Conservation (phyloP, 2,329 filamentous ascomycete genomes). For the Fusarium agapanthi region DNA sequence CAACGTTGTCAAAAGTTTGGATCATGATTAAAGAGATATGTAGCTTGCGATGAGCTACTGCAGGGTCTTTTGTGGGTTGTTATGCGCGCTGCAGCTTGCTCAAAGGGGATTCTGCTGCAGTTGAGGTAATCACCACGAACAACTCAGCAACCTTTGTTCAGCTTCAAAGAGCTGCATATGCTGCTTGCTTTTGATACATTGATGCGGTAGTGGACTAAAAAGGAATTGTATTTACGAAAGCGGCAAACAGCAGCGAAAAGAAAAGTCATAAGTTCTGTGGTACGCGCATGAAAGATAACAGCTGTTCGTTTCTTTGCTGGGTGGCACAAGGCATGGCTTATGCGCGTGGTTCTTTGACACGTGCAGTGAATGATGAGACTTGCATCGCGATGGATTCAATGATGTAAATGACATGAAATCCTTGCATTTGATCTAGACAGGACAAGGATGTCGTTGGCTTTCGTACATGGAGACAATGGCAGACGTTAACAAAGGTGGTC, state of each 20-base stretch:
- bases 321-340: neutral
- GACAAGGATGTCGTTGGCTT: neutral
- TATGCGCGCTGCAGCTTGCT: neutral
- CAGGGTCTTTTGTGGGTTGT: neutral
- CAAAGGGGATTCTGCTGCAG: neutral
- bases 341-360: neutral
- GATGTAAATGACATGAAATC: accelerated
- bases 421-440: too few species aligned
- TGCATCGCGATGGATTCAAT: neutral
- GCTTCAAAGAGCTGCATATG: neutral
- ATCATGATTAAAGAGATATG: neutral
- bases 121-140: neutral
- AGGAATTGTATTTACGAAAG: accelerated
- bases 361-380: neutral
- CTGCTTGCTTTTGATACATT: neutral
- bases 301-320: neutral
- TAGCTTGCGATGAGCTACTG: neutral
- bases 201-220: accelerated
- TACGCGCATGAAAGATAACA: neutral
- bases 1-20: neutral
- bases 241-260: neutral
- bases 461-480: accelerated
- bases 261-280: neutral
- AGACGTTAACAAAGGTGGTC: neutral
- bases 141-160: neutral